Conservation (phyloP, 768 basidiomycete genomes). For the Mycena polygramma region DNA sequence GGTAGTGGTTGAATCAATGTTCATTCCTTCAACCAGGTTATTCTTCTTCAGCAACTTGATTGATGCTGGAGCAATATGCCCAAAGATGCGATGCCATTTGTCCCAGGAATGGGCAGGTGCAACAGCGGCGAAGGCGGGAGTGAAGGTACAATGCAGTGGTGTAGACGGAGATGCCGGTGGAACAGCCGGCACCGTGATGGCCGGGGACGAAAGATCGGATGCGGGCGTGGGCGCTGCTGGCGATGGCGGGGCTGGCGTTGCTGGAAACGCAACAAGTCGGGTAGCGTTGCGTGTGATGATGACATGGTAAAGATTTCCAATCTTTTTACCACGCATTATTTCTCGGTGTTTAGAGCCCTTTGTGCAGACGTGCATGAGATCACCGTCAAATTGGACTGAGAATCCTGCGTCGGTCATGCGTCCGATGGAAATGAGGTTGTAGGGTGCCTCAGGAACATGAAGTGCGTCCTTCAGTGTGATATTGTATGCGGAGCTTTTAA, state of each 20-base stretch:
- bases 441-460: constrained; percentile 26
- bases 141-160: neutral
- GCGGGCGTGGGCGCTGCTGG: neutral
- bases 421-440: constrained; percentile 33
- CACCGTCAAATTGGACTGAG: no score
- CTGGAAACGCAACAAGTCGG: neutral
- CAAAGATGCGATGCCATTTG: no score
- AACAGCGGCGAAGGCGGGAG: neutral
- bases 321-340: no score
- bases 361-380: no score
- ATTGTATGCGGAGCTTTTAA: constrained; percentile 8
- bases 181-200: no score
- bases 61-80: constrained; percentile 11
- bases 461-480: neutral
- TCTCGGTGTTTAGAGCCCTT: no score
- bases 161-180: no score
- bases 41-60: constrained; percentile 36
- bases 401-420: constrained; percentile 22
- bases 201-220: no score
- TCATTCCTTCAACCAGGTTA: constrained; percentile 40
- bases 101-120: constrained; percentile 18
- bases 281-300: neutral
- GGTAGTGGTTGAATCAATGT: constrained; percentile 28
- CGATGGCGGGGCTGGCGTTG: neutral
- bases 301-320: neutral